Conservation (phyloP, 2,329 filamentous ascomycete genomes). For the Exophiala xenobiotica region DNA sequence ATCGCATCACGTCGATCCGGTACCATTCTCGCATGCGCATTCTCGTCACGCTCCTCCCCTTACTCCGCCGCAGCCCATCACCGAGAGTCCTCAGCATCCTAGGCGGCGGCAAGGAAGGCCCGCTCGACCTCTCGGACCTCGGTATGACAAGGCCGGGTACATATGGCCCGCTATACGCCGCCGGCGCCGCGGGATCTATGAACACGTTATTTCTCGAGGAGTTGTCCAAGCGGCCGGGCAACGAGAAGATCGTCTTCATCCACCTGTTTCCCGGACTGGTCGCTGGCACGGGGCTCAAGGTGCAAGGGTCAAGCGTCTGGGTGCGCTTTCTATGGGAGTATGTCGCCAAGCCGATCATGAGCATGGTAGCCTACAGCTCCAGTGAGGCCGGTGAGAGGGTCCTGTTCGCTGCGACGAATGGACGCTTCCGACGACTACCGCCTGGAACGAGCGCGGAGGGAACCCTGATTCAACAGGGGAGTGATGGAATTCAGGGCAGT, state of each 20-base stretch:
- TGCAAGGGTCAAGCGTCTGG: slow-evolving; percentile 8
- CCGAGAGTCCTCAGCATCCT: slow-evolving; percentile 57
- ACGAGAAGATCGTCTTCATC: slow-evolving; percentile 50
- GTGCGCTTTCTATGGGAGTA: slow-evolving; percentile 26
- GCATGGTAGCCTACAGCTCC: slow-evolving; percentile 23
- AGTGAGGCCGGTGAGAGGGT: slow-evolving; percentile 49
- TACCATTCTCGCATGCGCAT: slow-evolving; percentile 62
- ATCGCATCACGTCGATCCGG: slow-evolving; percentile 51
- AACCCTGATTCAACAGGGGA: slow-evolving; percentile 28
- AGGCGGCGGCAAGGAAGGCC: slow-evolving; percentile 53
- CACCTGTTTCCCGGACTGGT: slow-evolving; percentile 52
- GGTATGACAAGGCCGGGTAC: slow-evolving; percentile 38
- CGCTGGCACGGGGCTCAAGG: slow-evolving; percentile 42
- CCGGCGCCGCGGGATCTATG: slow-evolving; percentile 51
- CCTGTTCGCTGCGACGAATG: slow-evolving; percentile 43
- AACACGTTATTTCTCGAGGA: slow-evolving; percentile 52
- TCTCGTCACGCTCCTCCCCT: slow-evolving; percentile 57
- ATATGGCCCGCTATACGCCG: slow-evolving; percentile 40
- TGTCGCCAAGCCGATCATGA: slow-evolving; percentile 9
- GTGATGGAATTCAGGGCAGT: slow-evolving; percentile 29
- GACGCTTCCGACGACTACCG: slow-evolving; percentile 32
- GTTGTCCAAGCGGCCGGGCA: slow-evolving; percentile 41
- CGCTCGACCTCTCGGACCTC: slow-evolving; percentile 49
- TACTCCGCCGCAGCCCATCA: slow-evolving; percentile 14
- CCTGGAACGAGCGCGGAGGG: slow-evolving; percentile 22